Conservation (phyloP, 371 early-diverging fungal genomes). For the Thermomucor indicae-seudaticae region DNA sequence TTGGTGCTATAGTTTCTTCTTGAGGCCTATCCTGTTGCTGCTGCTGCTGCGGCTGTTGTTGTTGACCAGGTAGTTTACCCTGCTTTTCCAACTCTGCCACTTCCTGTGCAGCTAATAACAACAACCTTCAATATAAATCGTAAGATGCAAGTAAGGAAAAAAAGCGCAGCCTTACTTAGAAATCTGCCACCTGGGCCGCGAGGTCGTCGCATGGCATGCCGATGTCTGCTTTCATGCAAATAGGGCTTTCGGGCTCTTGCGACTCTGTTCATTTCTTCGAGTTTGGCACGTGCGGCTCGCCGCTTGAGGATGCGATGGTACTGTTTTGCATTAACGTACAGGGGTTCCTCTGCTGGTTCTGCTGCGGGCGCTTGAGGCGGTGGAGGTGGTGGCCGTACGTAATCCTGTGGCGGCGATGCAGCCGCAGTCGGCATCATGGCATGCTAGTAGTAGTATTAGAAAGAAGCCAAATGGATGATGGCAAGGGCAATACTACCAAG, state of each 20-base stretch:
- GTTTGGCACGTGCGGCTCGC: slow-evolving; percentile 66
- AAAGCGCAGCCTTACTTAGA: slow-evolving; percentile 38
- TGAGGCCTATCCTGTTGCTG: neutral
- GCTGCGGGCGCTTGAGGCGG: slow-evolving; percentile 5
- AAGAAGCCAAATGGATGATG: no score
- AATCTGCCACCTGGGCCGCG: slow-evolving; percentile 90
- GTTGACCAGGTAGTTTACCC: slow-evolving; percentile 20
- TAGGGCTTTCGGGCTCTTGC: slow-evolving; percentile 69
- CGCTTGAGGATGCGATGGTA: slow-evolving; percentile 88
- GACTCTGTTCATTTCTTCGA: slow-evolving; percentile 56
- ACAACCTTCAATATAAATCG: neutral
- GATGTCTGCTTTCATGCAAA: slow-evolving; percentile 94
- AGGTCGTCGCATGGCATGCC: slow-evolving; percentile 93
- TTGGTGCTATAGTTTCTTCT: neutral
- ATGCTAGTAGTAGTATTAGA: no score
- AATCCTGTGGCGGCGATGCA: neutral
- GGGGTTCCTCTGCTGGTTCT: slow-evolving; percentile 53
- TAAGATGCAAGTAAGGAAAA: neutral
- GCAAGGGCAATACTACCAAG: no score
- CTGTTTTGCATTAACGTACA: slow-evolving; percentile 93
- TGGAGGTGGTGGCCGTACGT: slow-evolving; percentile 3
- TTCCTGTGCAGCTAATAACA: slow-evolving; percentile 50
- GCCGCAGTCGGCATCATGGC: neutral
- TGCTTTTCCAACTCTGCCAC: slow-evolving; percentile 53
- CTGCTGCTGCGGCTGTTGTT: neutral